These are phyloP conservation scores for Kodamaea plutei DNA, from an alignment of 1,139 yeast species.

Conservation along the genomic window DNA sequence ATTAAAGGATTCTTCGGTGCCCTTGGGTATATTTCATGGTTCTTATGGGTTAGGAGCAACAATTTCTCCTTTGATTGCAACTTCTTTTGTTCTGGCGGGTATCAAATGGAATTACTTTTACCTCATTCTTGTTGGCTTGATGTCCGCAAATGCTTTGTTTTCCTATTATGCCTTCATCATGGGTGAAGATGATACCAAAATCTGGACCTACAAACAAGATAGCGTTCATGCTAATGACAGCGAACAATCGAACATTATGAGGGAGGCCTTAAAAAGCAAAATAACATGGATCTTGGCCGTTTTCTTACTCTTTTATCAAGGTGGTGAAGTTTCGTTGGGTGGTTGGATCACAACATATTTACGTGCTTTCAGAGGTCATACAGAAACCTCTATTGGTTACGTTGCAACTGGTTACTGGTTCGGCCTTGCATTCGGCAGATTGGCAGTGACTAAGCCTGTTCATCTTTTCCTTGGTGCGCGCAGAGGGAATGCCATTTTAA, in stretches of 20 bases:
- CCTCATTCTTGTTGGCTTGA: constrained; percentile 41
- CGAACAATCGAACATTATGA: constrained; percentile 5
- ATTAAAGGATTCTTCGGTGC: constrained; percentile 45
- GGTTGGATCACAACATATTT: constrained; percentile 70
- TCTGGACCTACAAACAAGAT: constrained; percentile 10
- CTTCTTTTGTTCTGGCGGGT: constrained; percentile 46
- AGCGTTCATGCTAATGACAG: neutral
- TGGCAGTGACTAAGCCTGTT: constrained; percentile 39
- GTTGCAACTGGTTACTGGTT: constrained; percentile 72
- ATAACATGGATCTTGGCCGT: constrained; percentile 54
- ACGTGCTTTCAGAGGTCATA: constrained; percentile 51
- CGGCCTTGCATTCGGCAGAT: constrained; percentile 61
- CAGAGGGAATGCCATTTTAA: constrained; percentile 36
- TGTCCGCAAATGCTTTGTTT: constrained; percentile 23
- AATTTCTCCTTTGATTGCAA: constrained; percentile 54
- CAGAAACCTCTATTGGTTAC: constrained; percentile 47
- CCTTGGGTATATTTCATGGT: constrained; percentile 55
- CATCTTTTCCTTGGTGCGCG: constrained; percentile 47
- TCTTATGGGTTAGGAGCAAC: constrained; percentile 63
- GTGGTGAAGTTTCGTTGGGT: constrained; percentile 64
- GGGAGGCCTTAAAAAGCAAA: constrained; percentile 35
- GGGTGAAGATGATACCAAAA: constrained; percentile 26
- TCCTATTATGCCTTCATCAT: constrained; percentile 36
- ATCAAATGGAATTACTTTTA: constrained; percentile 54
- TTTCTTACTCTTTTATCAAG: constrained; percentile 60